These are phyloP conservation scores for Calycina herbarum DNA, from an alignment of 2,329 filamentous ascomycete genomes.

Conservation along the genomic window DNA sequence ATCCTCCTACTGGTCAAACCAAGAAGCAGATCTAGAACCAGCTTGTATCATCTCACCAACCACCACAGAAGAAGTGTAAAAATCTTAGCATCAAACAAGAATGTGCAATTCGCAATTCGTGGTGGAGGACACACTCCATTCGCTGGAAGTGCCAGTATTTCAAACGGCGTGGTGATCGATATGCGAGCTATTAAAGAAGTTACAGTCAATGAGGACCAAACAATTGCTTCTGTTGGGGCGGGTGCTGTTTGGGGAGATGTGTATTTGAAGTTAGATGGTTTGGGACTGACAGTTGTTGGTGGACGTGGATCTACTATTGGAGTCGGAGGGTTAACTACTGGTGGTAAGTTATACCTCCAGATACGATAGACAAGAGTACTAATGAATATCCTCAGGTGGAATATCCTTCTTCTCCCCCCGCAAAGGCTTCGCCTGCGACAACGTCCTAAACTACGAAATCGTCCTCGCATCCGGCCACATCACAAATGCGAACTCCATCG, in stretches of 20 bases:
- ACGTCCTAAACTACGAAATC: constrained; percentile 47
- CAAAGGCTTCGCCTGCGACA: constrained; percentile 50
- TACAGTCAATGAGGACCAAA: constrained; percentile 31
- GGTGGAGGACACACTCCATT: constrained; percentile 48
- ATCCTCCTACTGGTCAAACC: background rate
- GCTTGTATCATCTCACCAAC: background rate
- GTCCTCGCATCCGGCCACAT: constrained; percentile 52
- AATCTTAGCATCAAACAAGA: background rate
- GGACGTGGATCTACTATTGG: constrained; percentile 40
- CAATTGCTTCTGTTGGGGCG: constrained; percentile 37
- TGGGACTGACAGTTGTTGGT: constrained; percentile 38
- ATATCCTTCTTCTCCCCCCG: constrained; percentile 25
- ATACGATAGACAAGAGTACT: no score
- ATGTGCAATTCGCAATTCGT: background rate
- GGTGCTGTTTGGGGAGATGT: constrained; percentile 42
- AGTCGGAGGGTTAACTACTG: constrained; percentile 42
- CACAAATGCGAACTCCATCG: constrained; percentile 44
- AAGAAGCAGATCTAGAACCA: background rate
- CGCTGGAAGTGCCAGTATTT: constrained; percentile 46
- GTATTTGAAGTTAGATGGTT: constrained; percentile 38
- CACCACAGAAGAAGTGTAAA: background rate
- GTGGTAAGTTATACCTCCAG: constrained; percentile 24
- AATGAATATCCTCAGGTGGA: constrained; percentile 15
- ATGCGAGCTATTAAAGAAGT: constrained; percentile 36
- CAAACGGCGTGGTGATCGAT: constrained; percentile 49